Base-by-base conservation (phyloP, 1,284 basidiomycete species). In the Gymnopus androsaceus region DNA sequence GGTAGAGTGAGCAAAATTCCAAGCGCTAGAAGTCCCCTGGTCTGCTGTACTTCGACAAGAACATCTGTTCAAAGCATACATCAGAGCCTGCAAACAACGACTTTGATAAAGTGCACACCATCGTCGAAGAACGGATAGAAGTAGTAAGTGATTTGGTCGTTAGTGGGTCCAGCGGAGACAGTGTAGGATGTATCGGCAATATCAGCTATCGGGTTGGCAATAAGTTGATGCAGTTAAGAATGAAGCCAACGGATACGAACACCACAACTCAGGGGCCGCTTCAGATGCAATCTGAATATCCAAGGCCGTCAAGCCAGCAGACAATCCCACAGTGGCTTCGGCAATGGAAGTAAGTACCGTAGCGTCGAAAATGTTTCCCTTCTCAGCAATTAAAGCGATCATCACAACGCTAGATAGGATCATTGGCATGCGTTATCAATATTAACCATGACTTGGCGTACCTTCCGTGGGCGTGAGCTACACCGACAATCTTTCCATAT, bases 121-220 rank as follows among this genome's bases (percentile, higher is more conserved):
- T 58, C 47, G 37, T 70, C 67, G 55, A 70, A 76, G 66, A 67
- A 67, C 17, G 71, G 71, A 37, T 71, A 73, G 52, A 66, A 63
- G 61, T 72, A 72, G 66, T 75, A 77, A 27, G 59, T 64, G 23
- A 65, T 50, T 50, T 73, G 68, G 54, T 73, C 68, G 23, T 66
- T n/a, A n/a, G n/a, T n/a, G n/a, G n/a, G 63, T 15, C 30, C 64
- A 64, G 21, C 33, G 15, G 12, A 51, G 2, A 17, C n/a, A n/a
- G n/a, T n/a, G n/a, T n/a, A n/a, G n/a, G n/a, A 36, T 51, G n/a
- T 38, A 40, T 33, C 15, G 49, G 23, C 27, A 36, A 21, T 7
- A 37, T 36, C 17, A 51, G 33, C 21, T 40, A 37, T 23, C n/a
- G n/a, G n/a, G n/a, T 9, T 31, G 30, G 7, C 11, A 21, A 49